Percentiles rank a stretch among this genome's conserved stretches.
phyloP scores from a whole-genome alignment of 495 filamentous ascomycete genomes.

The Penicillium crystallinum region DNA sequence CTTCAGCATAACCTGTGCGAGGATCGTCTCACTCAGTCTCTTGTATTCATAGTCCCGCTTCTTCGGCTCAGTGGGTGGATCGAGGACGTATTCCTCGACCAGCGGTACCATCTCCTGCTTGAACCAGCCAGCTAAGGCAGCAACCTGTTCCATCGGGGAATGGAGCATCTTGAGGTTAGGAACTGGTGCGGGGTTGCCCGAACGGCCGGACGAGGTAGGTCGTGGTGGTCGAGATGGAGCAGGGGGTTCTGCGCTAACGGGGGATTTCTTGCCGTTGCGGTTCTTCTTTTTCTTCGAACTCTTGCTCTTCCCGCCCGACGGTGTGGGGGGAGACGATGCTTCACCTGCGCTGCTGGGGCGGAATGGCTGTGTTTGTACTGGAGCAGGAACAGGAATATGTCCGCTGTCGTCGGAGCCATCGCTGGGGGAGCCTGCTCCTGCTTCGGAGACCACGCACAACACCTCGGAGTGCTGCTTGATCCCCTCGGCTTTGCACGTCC shows the following conservation, averaged over 20 bases:
- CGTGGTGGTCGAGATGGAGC: constrained; percentile 12
- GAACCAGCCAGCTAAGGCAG: constrained; percentile 61
- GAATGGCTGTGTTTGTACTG: neutral
- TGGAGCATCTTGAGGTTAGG: constrained; percentile 34
- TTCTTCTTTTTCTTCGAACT: constrained; percentile 39
- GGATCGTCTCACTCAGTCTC: constrained; percentile 73
- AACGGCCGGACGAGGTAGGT: constrained; percentile 19
- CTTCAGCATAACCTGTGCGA: constrained; percentile 80
- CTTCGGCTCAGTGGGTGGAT: constrained; percentile 65
- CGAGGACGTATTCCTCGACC: constrained; percentile 56
- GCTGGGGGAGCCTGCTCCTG: constrained; percentile 47
- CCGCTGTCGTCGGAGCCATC: constrained; percentile 43
- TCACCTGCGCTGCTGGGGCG: constrained; percentile 21
- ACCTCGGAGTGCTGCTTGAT: constrained; percentile 78
- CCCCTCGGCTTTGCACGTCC: constrained; percentile 65
- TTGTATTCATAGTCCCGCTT: constrained; percentile 73
- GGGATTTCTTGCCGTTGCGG: constrained; percentile 38
- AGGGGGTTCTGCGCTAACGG: constrained; percentile 10
- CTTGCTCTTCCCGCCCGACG: constrained; percentile 27
- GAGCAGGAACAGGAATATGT: neutral
- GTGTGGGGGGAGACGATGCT: constrained; percentile 20
- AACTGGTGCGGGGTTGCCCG: constrained; percentile 23
- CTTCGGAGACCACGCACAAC: constrained; percentile 55
- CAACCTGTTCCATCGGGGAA: constrained; percentile 64
- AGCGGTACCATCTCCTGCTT: constrained; percentile 60